Percentiles rank a stretch among this genome's conserved stretches.
phyloP scores from a whole-genome alignment of 2,329 filamentous ascomycete species.

The Chrysoporthe cubensis region DNA sequence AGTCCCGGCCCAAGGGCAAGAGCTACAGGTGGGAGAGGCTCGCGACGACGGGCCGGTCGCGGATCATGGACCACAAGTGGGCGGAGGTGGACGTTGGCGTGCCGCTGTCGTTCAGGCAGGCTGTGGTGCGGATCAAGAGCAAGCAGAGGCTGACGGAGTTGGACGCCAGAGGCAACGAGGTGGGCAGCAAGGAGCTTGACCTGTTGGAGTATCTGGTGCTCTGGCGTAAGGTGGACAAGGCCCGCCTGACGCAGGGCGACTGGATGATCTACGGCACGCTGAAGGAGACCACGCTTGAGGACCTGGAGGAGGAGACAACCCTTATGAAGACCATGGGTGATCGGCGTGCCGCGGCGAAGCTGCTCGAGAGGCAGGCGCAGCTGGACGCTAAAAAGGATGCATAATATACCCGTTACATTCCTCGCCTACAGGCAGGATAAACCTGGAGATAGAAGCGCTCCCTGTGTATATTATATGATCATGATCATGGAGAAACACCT shows the following conservation, averaged over 20 bases:
- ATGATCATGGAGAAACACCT: not conserved
- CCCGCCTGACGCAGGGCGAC: conserved; percentile 50
- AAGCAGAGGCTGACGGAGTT: conserved; percentile 56
- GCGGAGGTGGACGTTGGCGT: conserved; percentile 19
- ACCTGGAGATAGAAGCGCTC: not conserved
- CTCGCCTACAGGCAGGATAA: conserved; percentile 23
- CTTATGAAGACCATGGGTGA: conserved; percentile 35
- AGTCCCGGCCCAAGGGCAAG: conserved; percentile 51
- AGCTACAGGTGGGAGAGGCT: conserved; percentile 59
- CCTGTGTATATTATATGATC: not conserved
- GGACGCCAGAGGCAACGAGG: conserved; percentile 40
- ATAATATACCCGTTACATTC: conserved; percentile 18
- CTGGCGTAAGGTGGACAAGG: conserved; percentile 50
- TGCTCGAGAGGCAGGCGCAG: conserved; percentile 33
- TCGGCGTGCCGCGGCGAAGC: conserved; percentile 37
- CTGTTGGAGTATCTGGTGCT: conserved; percentile 69
- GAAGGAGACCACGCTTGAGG: conserved; percentile 54
- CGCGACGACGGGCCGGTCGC: conserved; percentile 53
- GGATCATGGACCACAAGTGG: conserved; percentile 58
- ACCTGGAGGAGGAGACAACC: conserved; percentile 42
- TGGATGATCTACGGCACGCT: conserved; percentile 72
- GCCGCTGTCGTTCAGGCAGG: conserved; percentile 56
- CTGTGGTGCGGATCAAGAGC: conserved; percentile 63
- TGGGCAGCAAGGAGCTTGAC: conserved; percentile 54
- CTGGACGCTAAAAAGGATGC: conserved; percentile 1